A percentile compares a stretch with the other conserved stretches of the same genome.
Conservation (phyloP, 2,329 filamentous ascomycete genomes). For the Pestalotiopsis sp. region DNA sequence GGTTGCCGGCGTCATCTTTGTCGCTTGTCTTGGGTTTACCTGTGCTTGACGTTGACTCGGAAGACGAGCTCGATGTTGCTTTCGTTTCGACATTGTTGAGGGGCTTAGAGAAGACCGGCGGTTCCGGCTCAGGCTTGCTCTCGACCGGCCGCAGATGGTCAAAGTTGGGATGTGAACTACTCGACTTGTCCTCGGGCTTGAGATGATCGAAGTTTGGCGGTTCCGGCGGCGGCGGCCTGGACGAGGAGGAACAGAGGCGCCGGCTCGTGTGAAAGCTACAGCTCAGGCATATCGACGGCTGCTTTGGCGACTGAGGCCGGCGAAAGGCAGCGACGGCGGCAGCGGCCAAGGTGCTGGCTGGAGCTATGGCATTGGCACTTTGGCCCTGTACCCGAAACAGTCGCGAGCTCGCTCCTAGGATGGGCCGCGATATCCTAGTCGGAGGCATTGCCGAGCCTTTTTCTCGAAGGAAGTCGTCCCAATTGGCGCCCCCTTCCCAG, state of each 20-base stretch:
- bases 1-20: neutral
- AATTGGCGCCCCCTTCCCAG: neutral
- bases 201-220: constrained; percentile 12
- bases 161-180: neutral
- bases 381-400: constrained; percentile 10
- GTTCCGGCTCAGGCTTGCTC: constrained; percentile 5
- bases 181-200: constrained; percentile 7
- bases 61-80: constrained; percentile 10
- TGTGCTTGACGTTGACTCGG: constrained; percentile 12
- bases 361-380: neutral
- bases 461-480: neutral
- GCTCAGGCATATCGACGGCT: constrained; percentile 28
- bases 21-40: neutral
- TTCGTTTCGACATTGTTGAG: constrained; percentile 4
- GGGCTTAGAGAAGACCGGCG: neutral
- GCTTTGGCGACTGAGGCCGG: neutral
- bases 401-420: constrained; percentile 15
- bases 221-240: constrained; percentile 11
- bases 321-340: constrained; percentile 16
- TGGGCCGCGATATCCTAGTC: constrained; percentile 12
- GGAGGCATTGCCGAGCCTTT: constrained; percentile 11
- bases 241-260: constrained; percentile 32
- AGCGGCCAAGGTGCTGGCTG: constrained; percentile 18
- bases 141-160: constrained; percentile 4
- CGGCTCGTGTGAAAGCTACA: constrained; percentile 23